phyloP scores from a whole-genome alignment of 1,284 basidiomycete genomes.

The Hypsizygus ulmarius region DNA sequence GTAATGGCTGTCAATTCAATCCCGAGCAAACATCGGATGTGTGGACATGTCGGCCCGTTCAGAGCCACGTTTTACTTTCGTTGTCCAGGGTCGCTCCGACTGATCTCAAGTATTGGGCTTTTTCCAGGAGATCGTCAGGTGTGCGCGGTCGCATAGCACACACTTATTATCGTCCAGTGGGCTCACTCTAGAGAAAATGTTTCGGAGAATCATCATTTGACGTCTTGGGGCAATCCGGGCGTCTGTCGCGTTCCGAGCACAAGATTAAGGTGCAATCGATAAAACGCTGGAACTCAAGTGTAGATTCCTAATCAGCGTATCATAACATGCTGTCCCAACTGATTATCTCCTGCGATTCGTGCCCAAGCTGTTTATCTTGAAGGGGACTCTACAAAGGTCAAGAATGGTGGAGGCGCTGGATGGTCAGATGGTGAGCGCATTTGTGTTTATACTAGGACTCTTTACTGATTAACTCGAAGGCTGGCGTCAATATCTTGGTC shows the following conservation, averaged over 20 bases:
- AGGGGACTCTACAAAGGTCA: constrained; percentile 37
- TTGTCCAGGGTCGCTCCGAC: background rate
- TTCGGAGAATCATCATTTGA: background rate
- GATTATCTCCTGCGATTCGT: constrained; percentile 14
- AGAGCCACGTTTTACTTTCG: background rate
- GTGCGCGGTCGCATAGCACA: background rate
- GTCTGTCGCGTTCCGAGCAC: background rate
- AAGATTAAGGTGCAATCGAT: background rate
- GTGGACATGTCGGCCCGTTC: background rate
- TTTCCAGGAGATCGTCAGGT: background rate
- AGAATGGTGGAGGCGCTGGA: constrained; percentile 29
- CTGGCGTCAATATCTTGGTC: constrained; percentile 44
- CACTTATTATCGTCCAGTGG: background rate
- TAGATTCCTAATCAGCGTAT: background rate
- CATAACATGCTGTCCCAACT: constrained; percentile 16
- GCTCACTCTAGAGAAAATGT: background rate
- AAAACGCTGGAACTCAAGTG: background rate
- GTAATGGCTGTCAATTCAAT: too few species aligned
- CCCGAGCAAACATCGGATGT: too few species aligned
- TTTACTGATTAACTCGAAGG: constrained; percentile 23
- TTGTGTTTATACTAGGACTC: background rate
- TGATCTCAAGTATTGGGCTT: background rate
- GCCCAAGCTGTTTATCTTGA: constrained; percentile 36
- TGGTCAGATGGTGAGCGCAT: constrained; percentile 28
- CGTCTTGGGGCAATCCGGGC: constrained; percentile 1